Conservation (phyloP, 352 stramenopile genomes). For the Globisporangium spinosum region DNA sequence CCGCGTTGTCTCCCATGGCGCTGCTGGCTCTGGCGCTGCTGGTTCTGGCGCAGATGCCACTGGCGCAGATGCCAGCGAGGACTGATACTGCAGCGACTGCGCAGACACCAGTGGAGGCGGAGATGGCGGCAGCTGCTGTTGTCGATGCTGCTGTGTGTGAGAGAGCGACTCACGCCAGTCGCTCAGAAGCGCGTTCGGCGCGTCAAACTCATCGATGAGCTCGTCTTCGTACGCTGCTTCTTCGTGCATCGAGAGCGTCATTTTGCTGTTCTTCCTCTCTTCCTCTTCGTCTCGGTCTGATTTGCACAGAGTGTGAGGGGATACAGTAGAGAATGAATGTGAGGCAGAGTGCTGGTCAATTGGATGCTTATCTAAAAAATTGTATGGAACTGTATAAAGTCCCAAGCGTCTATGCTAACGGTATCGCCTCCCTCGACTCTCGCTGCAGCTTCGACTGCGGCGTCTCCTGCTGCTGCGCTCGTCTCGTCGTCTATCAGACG, state of each 20-base stretch:
- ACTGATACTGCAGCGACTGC: constrained; percentile 1
- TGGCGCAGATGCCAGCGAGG: neutral
- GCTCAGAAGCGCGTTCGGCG: constrained; percentile 1
- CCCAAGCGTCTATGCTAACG: constrained; percentile 7
- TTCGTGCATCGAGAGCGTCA: constrained; percentile 8
- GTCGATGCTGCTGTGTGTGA: neutral
- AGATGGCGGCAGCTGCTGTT: neutral
- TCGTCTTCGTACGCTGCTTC: constrained; percentile 39
- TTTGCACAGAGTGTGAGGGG: neutral
- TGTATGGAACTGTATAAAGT: neutral
- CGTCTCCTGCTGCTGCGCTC: constrained; percentile 3
- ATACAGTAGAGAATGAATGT: neutral
- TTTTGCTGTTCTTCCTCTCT: neutral
- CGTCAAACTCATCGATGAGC: constrained; percentile 72
- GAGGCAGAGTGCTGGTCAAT: neutral
- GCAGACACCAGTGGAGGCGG: constrained; percentile 2
- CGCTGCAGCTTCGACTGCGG: constrained; percentile 11
- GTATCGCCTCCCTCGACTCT: constrained; percentile 16
- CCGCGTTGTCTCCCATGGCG: neutral
- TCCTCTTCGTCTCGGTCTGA: constrained; percentile 1
- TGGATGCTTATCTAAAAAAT: neutral
- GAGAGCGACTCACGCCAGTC: neutral
- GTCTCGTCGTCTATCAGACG: neutral
- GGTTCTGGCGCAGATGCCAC: neutral
- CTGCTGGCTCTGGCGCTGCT: neutral